Base-by-base conservation (phyloP, 2,329 filamentous ascomycete genomes). In the Fusarium nanum region DNA sequence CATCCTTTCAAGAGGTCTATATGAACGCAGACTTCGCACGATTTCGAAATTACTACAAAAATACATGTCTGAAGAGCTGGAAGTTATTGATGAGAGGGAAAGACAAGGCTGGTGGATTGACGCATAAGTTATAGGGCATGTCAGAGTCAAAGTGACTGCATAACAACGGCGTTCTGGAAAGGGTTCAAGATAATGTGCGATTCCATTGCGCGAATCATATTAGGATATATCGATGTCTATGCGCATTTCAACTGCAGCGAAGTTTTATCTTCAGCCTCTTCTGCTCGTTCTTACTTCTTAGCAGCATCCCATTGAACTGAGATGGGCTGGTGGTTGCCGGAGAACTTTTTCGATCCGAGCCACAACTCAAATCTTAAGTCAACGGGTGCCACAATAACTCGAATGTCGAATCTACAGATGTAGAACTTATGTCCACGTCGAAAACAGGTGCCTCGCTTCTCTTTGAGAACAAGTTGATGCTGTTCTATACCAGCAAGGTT, bases 1-100 rank as follows among this genome's bases (percentile, higher is more conserved):
- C 88, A 89, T 74, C 87, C 88, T 2, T 86, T 89, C 73, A 82
- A 78, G 75, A 78, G 86, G 71, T 83, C 84, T 12, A 77, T 73
- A 53, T 71, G 41, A 71, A 32, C 22, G 14, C 23, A 27, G 34
- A 20, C 42, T 47, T 40, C 42, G 34, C 28, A 23, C 40, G 25
- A 27, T 64, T 44, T 47, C 14, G 27, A 53, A 71, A 48, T 10
- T 25, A 14, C 20, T 32, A 25, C 40, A 56, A 40, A 42, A 42
- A 37, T 9, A 20, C 25, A 22, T 48, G 30, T 32, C 46, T 13
- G 18, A 50, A 42, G 34, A 27, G 22, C 22, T 37, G 40, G 27
- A 23, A 11, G 13, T 25, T 52, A 25, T 30, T 47, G 27, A 50
- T 65, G 34, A 47, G 42, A 28, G 13, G 50, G 49, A 22, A 66